These are phyloP conservation scores for Globisporangium paddicum DNA, from an alignment of 352 stramenopile species.

Conservation along the genomic window DNA sequence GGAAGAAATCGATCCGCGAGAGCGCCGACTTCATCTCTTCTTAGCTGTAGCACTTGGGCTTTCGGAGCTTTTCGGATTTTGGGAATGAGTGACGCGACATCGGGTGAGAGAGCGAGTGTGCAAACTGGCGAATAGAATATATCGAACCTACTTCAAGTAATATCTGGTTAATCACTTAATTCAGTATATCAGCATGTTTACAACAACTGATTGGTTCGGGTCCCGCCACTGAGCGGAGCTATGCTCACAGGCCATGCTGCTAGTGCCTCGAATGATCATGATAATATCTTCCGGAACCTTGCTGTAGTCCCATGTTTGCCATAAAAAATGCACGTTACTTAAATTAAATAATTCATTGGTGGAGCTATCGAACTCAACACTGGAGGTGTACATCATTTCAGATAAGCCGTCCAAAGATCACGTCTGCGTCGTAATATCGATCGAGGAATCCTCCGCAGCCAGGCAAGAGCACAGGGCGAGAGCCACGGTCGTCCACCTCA, in stretches of 20 bases:
- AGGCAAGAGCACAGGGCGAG: background rate
- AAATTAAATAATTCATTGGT: background rate
- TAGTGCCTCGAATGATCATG: too few species aligned
- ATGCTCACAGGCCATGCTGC: too few species aligned
- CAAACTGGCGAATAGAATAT: background rate
- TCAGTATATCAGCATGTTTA: too few species aligned
- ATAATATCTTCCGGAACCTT: background rate
- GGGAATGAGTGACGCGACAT: background rate
- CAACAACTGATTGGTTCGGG: too few species aligned
- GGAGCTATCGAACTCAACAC: background rate
- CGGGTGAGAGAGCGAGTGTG: background rate
- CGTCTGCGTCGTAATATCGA: constrained; percentile 6
- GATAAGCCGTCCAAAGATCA: constrained; percentile 1
- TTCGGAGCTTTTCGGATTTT: background rate
- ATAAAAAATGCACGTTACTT: too few species aligned
- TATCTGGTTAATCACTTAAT: too few species aligned
- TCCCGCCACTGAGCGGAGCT: too few species aligned
- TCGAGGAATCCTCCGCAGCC: constrained; percentile 8
- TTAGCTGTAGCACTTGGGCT: background rate
- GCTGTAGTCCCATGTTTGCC: too few species aligned
- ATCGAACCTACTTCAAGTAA: too few species aligned
- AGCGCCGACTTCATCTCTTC: constrained; percentile 10
- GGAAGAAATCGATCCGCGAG: constrained; percentile 17
- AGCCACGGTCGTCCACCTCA: background rate
- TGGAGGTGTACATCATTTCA: background rate